Evolutionary conservation across 192 early-diverging fungal species (phyloP), one percentile per base, ranked within the genome.

Genomic region (Chytriomyces hyalinus): DNA sequence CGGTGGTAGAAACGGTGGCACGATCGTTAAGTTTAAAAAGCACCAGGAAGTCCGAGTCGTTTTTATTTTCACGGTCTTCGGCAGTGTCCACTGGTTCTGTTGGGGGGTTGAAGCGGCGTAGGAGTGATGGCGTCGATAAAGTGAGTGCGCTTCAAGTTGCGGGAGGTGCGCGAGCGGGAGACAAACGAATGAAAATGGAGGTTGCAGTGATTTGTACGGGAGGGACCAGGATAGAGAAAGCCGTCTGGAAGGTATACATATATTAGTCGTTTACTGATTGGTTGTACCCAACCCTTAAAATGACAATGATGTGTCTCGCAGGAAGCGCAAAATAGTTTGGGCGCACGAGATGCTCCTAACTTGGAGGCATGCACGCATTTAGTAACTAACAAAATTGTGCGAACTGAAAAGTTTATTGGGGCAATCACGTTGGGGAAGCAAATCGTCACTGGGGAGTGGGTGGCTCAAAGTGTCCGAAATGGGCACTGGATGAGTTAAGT

Each of bases 331-430:
- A 78, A 74, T n/a, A 77, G 75, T 0, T 61, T 92, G 78, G 88
- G 88, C 46, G 90, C 86, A 59, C 73, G 81, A n/a, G 70, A 89
- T 6, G 87, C 86, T 1, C 82, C 81, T 0, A 61, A 78, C 5
- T 80, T 87, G 20, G 82, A 82, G 36, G 65, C 75, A 9, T 89
- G 85, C 48, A 92, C 91, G 0, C 91, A 92, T 68, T 66, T 93
- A 20, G 80, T 92, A 6, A 81, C 86, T 6, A 83, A 69, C 20
- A 79, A 82, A 51, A 79, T 90, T 65, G 80, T 80, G 51, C 81
- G 90, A 45, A 93, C 92, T 15, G 83, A 83, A 49, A 93, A 93
- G 84, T 83, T 84, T 44, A 61, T 84, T 8, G 20, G 61, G 49
- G 80, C 73, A 9, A 62, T 84, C 15, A 75, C 51, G 24, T n/a